Base-by-base conservation (phyloP, 495 filamentous ascomycete species). In the Penicillium ucsense region DNA sequence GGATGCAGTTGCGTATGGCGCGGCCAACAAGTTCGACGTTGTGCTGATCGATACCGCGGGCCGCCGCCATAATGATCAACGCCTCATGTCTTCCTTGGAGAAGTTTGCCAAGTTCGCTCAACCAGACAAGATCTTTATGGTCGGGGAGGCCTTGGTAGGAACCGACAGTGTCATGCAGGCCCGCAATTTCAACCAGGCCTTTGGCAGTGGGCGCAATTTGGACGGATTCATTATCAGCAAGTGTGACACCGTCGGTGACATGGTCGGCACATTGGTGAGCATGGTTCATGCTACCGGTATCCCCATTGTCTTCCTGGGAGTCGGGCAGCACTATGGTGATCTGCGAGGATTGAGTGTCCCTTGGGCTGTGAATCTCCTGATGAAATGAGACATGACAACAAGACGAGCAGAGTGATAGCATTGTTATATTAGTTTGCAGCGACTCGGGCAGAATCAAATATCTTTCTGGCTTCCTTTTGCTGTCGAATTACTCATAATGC, bases 191-290 rank as follows among this genome's bases (percentile, higher is more conserved):
- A 96, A 96, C 59, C 78, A 81, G 28, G 85, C 86, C 3, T 98
- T 98, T 71, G 92, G 91, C 5, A 72, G 77, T 3, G 86, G 80
- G 31, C 76, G 89, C 52, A 79, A 80, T 42, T 62, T 94, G 40
- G 92, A 98, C 65, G 92, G 92, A 3, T 98, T 98, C 59, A 94
- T 98, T 55, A 95, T 98, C 57, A 90, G 84, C 49, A 98, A 98
- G 62, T 98, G 92, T 64, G 92, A 98, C 68, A 98, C 92, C 1
- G 92, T 97, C 38, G 92, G 92, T 29, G 91, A 97, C 68, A 98
- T 97, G 92, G 88, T 95, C 37, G 92, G 92, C 31, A 95, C 88
- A 4, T 66, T 98, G 52, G 92, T 98, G 31, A 95, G 88, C 65
- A 94, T 98, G 75, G 94, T 97, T 37, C 91, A 95, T 72, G 90